Evolutionary conservation across 768 basidiomycete species (phyloP).

Genomic region (Hygrophoropsis aurantiaca): DNA sequence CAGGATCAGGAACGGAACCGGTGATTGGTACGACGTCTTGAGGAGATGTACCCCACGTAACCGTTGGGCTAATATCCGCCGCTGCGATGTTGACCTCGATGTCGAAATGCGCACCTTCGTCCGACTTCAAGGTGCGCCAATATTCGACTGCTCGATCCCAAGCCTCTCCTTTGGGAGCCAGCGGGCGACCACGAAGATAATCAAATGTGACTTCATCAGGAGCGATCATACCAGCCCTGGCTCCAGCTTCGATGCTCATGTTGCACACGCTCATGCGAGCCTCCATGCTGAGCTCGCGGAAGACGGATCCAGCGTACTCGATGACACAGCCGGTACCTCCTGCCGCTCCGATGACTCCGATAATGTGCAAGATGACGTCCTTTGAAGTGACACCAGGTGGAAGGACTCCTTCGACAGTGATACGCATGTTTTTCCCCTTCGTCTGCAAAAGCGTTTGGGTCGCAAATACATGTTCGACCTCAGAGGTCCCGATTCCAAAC

Average conservation of each 20-base stretch:
- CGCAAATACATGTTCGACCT: constrained; percentile 92
- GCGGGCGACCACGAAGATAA: constrained; percentile 78
- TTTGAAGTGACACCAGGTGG: constrained; percentile 83
- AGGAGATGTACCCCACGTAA: constrained; percentile 93
- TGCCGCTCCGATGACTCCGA: constrained; percentile 87
- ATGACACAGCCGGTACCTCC: constrained; percentile 91
- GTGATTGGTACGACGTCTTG: constrained; percentile 88
- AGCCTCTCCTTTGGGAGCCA: constrained; percentile 79
- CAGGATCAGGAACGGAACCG: constrained; percentile 77
- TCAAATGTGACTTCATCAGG: constrained; percentile 86
- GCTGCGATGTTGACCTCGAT: constrained; percentile 77
- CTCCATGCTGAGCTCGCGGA: constrained; percentile 87
- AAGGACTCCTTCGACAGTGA: constrained; percentile 81
- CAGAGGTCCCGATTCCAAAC: constrained; percentile 91
- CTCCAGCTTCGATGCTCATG: constrained; percentile 95
- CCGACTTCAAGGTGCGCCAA: constrained; percentile 78
- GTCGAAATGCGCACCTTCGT: constrained; percentile 84
- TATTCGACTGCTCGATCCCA: constrained; percentile 85
- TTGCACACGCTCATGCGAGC: constrained; percentile 90
- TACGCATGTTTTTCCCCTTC: constrained; percentile 91
- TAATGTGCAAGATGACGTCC: constrained; percentile 88
- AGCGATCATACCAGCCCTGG: constrained; percentile 90
- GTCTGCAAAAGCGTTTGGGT: constrained; percentile 87
- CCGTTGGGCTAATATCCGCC: constrained; percentile 83
- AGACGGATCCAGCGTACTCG: constrained; percentile 88